Percentiles rank a stretch among this genome's conserved stretches.
Evolutionary conservation across 129 eudicot genomes (phyloP).

Genomic region (Helianthus tuberosus): DNA sequence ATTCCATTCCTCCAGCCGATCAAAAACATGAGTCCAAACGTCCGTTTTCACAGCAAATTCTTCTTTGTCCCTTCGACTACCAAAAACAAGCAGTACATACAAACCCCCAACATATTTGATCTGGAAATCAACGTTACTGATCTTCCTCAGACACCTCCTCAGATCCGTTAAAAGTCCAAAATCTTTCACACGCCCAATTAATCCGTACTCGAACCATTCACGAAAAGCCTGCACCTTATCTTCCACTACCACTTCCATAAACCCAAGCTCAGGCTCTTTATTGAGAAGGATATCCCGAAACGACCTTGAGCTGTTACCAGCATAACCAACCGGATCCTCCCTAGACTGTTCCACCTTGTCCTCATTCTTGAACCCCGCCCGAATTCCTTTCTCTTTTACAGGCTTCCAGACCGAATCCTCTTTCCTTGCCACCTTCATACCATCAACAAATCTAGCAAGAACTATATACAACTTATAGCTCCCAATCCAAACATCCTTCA

Average conservation of each 20-base stretch:
- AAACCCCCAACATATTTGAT: neutral
- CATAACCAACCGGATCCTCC: no score
- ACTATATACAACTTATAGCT: no score
- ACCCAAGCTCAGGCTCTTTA: neutral
- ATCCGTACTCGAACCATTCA: neutral
- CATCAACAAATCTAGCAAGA: no score
- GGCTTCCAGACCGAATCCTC: no score
- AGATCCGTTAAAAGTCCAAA: neutral
- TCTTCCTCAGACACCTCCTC: neutral
- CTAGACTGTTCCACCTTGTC: no score
- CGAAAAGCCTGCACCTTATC: neutral
- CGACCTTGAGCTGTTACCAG: no score
- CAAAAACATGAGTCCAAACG: neutral
- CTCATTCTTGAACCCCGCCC: no score
- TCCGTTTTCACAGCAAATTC: neutral
- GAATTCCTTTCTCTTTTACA: no score
- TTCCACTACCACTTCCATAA: neutral
- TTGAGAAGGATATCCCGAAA: neutral
- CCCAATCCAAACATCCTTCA: no score
- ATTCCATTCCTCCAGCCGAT: neutral
- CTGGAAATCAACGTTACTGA: neutral
- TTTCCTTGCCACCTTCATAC: no score
- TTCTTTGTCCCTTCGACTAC: neutral
- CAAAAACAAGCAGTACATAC: neutral
- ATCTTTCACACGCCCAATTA: neutral